Conservation (phyloP, 495 filamentous ascomycete genomes). For the Recurvomyces mirabilis region DNA sequence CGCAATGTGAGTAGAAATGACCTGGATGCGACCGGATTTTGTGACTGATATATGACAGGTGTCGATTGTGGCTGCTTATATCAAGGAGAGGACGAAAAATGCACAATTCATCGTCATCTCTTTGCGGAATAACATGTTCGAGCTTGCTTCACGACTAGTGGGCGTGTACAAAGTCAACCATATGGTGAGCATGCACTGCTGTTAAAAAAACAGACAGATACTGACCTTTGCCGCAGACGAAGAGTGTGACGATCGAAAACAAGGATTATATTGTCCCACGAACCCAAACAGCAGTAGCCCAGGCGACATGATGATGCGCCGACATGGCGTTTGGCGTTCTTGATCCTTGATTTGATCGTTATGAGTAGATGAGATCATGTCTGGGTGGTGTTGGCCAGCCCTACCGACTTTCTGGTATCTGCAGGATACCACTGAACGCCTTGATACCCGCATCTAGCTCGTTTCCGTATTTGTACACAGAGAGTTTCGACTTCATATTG, state of each 20-base stretch:
- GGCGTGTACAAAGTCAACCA: conserved; percentile 99
- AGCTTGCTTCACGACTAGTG: conserved; percentile 82
- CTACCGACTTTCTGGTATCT: too few relatives aligned
- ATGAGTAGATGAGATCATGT: too few relatives aligned
- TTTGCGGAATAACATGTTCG: conserved; percentile 98
- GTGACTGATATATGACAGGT: conserved; percentile 47
- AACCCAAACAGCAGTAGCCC: too few relatives aligned
- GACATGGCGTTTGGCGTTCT: too few relatives aligned
- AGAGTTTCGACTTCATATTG: too few relatives aligned
- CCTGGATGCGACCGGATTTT: background rate
- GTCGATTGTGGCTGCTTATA: conserved; percentile 95
- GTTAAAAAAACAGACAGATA: background rate
- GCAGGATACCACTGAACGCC: too few relatives aligned
- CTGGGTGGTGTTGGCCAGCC: too few relatives aligned
- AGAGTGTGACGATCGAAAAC: conserved; percentile 28
- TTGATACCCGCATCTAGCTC: too few relatives aligned
- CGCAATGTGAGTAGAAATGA: conserved; percentile 60
- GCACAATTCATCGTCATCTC: conserved; percentile 99
- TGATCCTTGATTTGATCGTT: too few relatives aligned
- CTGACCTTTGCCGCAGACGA: conserved; percentile 18
- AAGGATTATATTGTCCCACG: conserved; percentile 21
- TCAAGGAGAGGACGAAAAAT: conserved; percentile 98
- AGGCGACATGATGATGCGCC: conserved; percentile 6
- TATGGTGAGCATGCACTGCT: conserved; percentile 48
- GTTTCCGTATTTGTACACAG: too few relatives aligned